Conservation (phyloP, 2,329 filamentous ascomycete genomes). For the Aspergillus alliaceus region DNA sequence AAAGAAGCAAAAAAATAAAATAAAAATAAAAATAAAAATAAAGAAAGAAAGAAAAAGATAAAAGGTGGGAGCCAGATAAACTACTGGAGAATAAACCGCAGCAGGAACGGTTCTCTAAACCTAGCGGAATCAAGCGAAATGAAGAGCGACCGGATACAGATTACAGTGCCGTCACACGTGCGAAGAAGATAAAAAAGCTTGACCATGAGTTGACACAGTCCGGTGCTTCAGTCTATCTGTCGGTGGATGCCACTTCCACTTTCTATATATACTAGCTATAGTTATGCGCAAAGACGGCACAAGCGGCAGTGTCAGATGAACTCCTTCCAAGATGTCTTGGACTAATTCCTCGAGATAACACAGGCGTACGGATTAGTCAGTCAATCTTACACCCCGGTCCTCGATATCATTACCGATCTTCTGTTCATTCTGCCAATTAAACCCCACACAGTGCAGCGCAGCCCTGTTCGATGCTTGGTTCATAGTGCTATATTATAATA, state of each 20-base stretch:
- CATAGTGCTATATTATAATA: too few relatives aligned
- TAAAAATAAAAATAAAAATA: neutral
- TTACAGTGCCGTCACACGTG: neutral
- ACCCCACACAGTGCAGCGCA: too few relatives aligned
- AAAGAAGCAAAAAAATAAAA: too few relatives aligned
- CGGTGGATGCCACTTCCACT: neutral
- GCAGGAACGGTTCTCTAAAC: neutral
- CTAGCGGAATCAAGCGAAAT: slow-evolving; percentile 3
- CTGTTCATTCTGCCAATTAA: neutral
- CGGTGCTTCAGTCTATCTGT: slow-evolving; percentile 1
- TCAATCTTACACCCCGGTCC: too few relatives aligned
- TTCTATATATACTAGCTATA: neutral
- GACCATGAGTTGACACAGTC: slow-evolving; percentile 3
- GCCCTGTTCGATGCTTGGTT: too few relatives aligned
- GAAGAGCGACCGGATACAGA: neutral
- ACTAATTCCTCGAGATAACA: too few relatives aligned
- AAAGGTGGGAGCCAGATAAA: neutral
- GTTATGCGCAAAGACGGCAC: neutral
- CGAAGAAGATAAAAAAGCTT: slow-evolving; percentile 1
- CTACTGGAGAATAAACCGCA: neutral
- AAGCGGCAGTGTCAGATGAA: neutral
- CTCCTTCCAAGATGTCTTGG: neutral
- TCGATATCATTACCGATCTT: neutral
- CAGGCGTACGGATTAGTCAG: too few relatives aligned
- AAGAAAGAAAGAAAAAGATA: neutral